Evolutionary conservation across 306 rosid species (phyloP), one percentile per base, ranked within the genome.

Genomic region (Prunus mira): DNA sequence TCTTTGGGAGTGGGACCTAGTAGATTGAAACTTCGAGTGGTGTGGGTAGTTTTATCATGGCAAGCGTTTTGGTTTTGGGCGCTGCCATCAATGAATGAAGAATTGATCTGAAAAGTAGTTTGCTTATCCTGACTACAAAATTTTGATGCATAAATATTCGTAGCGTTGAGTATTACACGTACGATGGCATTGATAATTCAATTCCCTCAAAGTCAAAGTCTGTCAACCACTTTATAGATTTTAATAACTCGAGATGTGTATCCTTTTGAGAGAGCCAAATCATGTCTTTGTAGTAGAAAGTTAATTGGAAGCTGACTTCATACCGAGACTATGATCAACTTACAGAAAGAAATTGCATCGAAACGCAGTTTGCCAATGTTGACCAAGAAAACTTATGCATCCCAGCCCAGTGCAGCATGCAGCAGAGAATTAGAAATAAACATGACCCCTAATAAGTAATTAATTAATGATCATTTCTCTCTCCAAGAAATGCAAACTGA

Each of bases 361-460:
- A 45, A 25, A 45, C 14, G 69, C 60, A 27, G 58, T 60, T 25
- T 61, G 77, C 32, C 77, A 74, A 74, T 27, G 25, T 61, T 61
- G 77, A 74, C 49, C 51, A 74, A 13, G 25, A 73, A 57, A 45
- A n/a, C 11, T 65, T 22, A 65, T 34, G 27, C 27, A 34, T 20
- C 27, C 19, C 18, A 1, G 18, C 13, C 22, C 17, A 18, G 69
- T 18, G 67, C 45, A 32, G 38, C 38, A 4, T 32, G 38, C 38
- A 38, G 43, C 43, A 30, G 46, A 63, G 30, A 17, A 63, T 25
- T 34, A 15, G 22, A 30, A 28, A 63, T 3, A 8, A 8, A 60
- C 6, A 5, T 5, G 43, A 38, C 9, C 9, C 43, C 43, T 38
- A 38, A 7, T 7, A 6, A 6, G 9, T 38, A 38, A 38, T 7